phyloP scores from a whole-genome alignment of 2,329 filamentous ascomycete genomes.

The Ilyonectria sp. region DNA sequence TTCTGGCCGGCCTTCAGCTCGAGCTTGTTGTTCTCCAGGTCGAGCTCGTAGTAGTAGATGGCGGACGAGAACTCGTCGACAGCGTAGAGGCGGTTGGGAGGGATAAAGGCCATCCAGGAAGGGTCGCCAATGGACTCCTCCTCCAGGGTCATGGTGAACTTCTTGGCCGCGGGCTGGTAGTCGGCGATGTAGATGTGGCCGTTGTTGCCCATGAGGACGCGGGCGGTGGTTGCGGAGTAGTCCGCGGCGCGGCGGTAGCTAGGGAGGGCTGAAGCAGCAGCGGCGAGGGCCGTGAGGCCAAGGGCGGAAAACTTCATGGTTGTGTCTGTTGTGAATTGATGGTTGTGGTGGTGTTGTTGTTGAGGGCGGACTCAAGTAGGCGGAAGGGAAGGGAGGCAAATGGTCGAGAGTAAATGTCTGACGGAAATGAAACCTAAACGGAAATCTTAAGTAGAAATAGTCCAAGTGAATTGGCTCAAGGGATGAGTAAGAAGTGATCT shows the following conservation, averaged over 20 bases:
- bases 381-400: background rate
- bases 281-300: conserved; percentile 41
- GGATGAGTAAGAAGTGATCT: conserved; percentile 3
- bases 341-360: background rate
- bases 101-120: conserved; percentile 63
- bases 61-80: conserved; percentile 62
- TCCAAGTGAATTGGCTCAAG: background rate
- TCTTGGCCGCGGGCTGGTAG: conserved; percentile 54
- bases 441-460: background rate
- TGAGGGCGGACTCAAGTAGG: background rate
- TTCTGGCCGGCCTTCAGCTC: conserved; percentile 48
- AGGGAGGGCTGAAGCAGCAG: conserved; percentile 40
- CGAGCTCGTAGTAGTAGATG: conserved; percentile 58
- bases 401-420: background rate
- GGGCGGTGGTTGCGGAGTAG: conserved; percentile 34
- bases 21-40: conserved; percentile 51
- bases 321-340: conserved; percentile 3
- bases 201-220: conserved; percentile 59
- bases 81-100: conserved; percentile 59
- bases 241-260: conserved; percentile 31
- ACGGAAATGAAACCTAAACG: background rate
- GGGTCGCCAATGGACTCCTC: conserved; percentile 55
- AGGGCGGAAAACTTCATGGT: conserved; percentile 43
- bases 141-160: conserved; percentile 56
- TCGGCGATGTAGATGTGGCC: conserved; percentile 58